Evolutionary conservation across 352 stramenopile genomes (phyloP).

Genomic region (Phytophthora multivora): DNA sequence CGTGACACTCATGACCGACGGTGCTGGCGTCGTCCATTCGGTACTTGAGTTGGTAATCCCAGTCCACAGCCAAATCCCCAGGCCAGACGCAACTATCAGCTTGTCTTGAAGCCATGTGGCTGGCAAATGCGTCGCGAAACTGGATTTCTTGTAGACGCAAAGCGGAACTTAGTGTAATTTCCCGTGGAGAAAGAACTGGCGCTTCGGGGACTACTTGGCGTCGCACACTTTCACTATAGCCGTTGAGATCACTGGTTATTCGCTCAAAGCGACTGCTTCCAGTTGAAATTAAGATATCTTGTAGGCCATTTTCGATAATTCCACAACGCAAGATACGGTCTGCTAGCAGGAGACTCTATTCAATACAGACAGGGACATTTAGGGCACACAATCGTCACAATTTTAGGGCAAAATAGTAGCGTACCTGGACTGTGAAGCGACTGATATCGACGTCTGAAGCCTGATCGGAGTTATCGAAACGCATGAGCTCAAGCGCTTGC

Average conservation of each 20-base stretch:
- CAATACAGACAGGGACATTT: neutral
- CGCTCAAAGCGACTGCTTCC: neutral
- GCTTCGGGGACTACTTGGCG: neutral
- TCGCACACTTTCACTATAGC: conserved; percentile 9
- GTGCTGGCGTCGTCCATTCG: conserved; percentile 61
- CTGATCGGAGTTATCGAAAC: conserved; percentile 2
- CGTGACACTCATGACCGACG: conserved; percentile 65
- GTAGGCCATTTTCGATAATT: conserved; percentile 38
- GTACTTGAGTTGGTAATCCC: conserved; percentile 67
- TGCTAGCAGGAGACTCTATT: conserved; percentile 49
- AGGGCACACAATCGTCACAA: neutral
- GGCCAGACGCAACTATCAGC: neutral
- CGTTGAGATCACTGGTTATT: conserved; percentile 3
- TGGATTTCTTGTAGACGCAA: conserved; percentile 61
- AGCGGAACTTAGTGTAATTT: conserved; percentile 28
- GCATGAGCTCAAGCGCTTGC: conserved; percentile 38
- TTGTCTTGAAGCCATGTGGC: conserved; percentile 19
- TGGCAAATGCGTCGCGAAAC: conserved; percentile 49
- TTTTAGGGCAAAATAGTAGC: neutral
- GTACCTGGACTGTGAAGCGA: conserved; percentile 37
- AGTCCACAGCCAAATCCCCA: conserved; percentile 33
- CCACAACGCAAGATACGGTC: conserved; percentile 51
- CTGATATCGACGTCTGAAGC: conserved; percentile 5
- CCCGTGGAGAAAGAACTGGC: conserved; percentile 4
- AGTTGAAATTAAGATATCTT: neutral